Conservation (phyloP, 192 early-diverging fungal species). For the Endogone sp. region DNA sequence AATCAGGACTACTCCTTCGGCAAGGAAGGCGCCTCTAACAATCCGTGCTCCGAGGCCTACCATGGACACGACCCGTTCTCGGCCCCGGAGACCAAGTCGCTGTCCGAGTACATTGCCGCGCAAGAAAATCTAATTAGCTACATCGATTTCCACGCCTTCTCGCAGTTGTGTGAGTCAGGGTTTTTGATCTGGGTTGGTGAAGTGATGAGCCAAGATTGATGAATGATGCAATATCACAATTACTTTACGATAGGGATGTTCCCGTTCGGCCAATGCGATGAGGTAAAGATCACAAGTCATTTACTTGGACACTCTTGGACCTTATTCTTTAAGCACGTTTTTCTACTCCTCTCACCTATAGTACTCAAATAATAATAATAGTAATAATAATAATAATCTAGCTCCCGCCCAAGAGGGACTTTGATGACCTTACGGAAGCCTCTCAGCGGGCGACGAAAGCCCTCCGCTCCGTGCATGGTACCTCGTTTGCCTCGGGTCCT, state of each 20-base stretch:
- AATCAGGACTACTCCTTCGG: slow-evolving; percentile 37
- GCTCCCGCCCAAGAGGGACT: slow-evolving; percentile 19
- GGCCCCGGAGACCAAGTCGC: slow-evolving; percentile 30
- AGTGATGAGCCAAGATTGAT: too few relatives aligned
- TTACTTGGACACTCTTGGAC: neutral
- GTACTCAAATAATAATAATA: too few relatives aligned
- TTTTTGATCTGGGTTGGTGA: too few relatives aligned
- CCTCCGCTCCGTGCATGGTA: slow-evolving; percentile 27
- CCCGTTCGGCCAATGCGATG: neutral
- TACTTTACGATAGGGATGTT: neutral
- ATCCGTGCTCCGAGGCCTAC: slow-evolving; percentile 40
- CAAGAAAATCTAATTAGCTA: slow-evolving; percentile 28
- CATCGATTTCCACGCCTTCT: slow-evolving; percentile 42
- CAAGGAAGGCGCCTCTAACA: slow-evolving; percentile 14
- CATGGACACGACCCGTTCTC: slow-evolving; percentile 32
- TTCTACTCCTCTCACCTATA: neutral
- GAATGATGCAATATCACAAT: too few relatives aligned
- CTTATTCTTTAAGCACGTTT: neutral
- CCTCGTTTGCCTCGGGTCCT: slow-evolving; percentile 30
- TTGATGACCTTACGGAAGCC: slow-evolving; percentile 31
- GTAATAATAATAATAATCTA: too few relatives aligned
- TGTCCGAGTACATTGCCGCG: slow-evolving; percentile 30
- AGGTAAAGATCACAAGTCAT: too few relatives aligned
- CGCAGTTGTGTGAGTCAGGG: slow-evolving; percentile 56
- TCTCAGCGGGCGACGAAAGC: slow-evolving; percentile 34